Conservation (phyloP, 192 early-diverging fungal species). For the Umbelopsis isabellina region DNA sequence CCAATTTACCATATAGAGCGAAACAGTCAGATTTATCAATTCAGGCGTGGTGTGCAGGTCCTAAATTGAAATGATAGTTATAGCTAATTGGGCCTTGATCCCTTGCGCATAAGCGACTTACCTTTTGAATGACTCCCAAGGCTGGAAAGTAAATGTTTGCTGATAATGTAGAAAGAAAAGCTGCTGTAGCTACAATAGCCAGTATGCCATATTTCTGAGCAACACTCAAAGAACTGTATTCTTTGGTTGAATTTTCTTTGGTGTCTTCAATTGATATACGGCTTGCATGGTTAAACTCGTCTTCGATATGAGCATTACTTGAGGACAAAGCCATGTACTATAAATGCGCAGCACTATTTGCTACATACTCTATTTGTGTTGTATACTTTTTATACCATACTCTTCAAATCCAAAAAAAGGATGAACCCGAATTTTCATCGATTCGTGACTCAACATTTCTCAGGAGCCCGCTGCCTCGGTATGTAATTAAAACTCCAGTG, state of each 20-base stretch:
- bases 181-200: constrained; percentile 11
- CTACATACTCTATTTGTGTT: too few relatives aligned
- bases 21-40: constrained; percentile 37
- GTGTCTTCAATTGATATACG: not conserved
- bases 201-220: not conserved
- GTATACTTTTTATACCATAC: too few relatives aligned
- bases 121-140: constrained; percentile 21
- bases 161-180: constrained; percentile 17
- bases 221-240: not conserved
- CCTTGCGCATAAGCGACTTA: not conserved
- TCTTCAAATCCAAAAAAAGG: too few relatives aligned
- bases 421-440: too few relatives aligned
- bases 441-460: too few relatives aligned
- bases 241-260: not conserved
- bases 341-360: too few relatives aligned
- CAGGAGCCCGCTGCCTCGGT: too few relatives aligned
- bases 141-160: constrained; percentile 34
- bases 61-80: constrained; percentile 7
- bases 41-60: constrained; percentile 36
- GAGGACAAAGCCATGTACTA: too few relatives aligned
- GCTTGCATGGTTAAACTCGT: not conserved
- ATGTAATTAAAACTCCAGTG: too few relatives aligned
- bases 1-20: constrained; percentile 33
- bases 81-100: not conserved
- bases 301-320: not conserved